Conservation (phyloP, 805 yeast genomes). For the Candida chilensis region DNA sequence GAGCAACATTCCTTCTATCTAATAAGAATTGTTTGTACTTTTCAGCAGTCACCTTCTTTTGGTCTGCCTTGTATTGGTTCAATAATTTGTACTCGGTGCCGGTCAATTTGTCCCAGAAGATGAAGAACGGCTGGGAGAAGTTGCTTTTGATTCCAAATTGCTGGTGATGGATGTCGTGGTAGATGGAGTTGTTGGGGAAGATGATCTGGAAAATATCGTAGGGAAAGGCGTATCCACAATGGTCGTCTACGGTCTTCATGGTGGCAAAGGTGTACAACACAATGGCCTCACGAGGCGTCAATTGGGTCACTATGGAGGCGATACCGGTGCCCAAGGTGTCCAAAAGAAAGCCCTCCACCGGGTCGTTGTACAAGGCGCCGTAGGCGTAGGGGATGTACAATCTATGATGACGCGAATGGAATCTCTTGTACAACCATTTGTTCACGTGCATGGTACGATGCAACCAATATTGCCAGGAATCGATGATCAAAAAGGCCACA, state of each 20-base stretch:
- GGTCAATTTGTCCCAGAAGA: conserved; percentile 77
- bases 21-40: conserved; percentile 52
- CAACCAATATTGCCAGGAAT: conserved; percentile 91
- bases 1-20: conserved; percentile 23
- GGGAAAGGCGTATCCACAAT: conserved; percentile 95
- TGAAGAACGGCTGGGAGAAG: conserved; percentile 93
- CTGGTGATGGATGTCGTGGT: conserved; percentile 97
- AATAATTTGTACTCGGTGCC: conserved; percentile 60
- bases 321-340: conserved; percentile 92
- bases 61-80: conserved; percentile 57
- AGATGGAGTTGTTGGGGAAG: conserved; percentile 92
- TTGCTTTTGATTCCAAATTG: conserved; percentile 89
- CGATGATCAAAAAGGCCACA: conserved; percentile 67
- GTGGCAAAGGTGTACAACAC: conserved; percentile 81
- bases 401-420: conserved; percentile 93
- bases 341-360: conserved; percentile 85
- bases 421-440: conserved; percentile 62
- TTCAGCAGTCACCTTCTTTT: conserved; percentile 56
- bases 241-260: conserved; percentile 95
- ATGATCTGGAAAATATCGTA: conserved; percentile 82
- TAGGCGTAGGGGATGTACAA: conserved; percentile 93
- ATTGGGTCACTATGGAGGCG: conserved; percentile 52
- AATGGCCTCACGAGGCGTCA: conserved; percentile 72
- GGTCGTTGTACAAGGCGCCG: conserved; percentile 93
- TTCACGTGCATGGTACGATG: conserved; percentile 86